Evolutionary conservation across 495 filamentous ascomycete species (phyloP), one percentile per base, ranked within the genome.

Genomic region (Penicillium bovifimosum): DNA sequence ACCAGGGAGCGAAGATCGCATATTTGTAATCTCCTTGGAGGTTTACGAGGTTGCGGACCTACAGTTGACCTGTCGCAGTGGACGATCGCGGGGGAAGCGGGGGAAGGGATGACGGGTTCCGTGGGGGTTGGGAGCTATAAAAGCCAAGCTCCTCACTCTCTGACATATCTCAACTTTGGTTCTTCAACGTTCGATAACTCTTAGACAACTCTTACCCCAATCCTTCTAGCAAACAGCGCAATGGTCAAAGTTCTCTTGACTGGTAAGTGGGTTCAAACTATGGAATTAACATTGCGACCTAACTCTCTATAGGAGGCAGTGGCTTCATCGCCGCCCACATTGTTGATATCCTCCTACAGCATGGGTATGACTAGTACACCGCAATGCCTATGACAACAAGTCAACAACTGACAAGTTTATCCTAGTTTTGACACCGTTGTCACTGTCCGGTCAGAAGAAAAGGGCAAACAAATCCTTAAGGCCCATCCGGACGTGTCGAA

Each of bases 311-410:
- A 74, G 83, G 83, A 59, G 85, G 81, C 39, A 81, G 75, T 54
- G 85, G 85, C 73, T 88, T 88, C 66, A 87, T 88, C 51, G 85
- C 85, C 47, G 87, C 87, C 52, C 89, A 95, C 65, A 78, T 91
- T 51, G 76, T 95, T 41, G 87, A 95, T 43, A 76, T 81, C 35
- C 80, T 95, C 26, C 74, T 92, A 32, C 64, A 83, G 52, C 78
- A 76, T 60, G 79, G 76, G 77, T 80, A 57, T 34, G 68, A 42
- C 27, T 24, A 16, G 41, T 13, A 10, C 9, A 41, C 18, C 6
- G 14, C 40, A 35, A 18, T 27, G 17, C n/a, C n/a, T n/a, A n/a
- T n/a, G n/a, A n/a, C 6, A 27, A 41, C 35, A 10, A 6, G 7
- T 13, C 16, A 29, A 5, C 3, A 29, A 39, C 24, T 40, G n/a